phyloP scores from a whole-genome alignment of 2,329 filamentous ascomycete species.

The Fusarium algeriense region DNA sequence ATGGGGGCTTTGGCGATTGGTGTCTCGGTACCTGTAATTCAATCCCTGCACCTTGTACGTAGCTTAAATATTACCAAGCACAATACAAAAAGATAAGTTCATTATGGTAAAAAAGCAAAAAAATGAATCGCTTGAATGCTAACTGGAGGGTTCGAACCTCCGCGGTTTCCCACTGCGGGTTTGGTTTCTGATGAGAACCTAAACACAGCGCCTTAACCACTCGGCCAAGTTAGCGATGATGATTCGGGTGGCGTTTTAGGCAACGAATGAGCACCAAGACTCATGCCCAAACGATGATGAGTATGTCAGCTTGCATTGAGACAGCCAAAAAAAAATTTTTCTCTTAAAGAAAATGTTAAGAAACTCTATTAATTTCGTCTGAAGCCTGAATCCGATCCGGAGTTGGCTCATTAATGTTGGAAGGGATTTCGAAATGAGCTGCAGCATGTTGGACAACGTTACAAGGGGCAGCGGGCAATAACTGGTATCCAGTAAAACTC shows the following conservation, averaged over 20 bases:
- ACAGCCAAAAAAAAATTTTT: fast-evolving
- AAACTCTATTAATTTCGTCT: fast-evolving
- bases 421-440: not conserved
- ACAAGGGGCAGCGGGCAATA: no score
- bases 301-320: fast-evolving
- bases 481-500: not conserved
- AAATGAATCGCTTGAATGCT: constrained; percentile 25
- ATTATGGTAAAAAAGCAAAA: not conserved
- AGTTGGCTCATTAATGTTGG: no score
- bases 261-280: fast-evolving
- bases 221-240: constrained; percentile 43
- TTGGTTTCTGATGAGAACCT: constrained; percentile 42
- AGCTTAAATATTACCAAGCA: not conserved
- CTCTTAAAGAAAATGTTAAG: fast-evolving
- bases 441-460: not conserved
- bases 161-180: constrained; percentile 45
- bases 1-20: constrained; percentile 31
- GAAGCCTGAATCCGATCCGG: fast-evolving
- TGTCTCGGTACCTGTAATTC: not conserved
- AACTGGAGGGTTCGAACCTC: constrained; percentile 45
- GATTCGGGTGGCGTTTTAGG: not conserved
- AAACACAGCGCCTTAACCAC: constrained; percentile 45
- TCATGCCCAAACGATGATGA: fast-evolving
- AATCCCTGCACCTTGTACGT: not conserved
- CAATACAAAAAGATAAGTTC: fast-evolving